Base-by-base conservation (phyloP, 2,329 filamentous ascomycete species). In the Cordyceps tenuipes region DNA sequence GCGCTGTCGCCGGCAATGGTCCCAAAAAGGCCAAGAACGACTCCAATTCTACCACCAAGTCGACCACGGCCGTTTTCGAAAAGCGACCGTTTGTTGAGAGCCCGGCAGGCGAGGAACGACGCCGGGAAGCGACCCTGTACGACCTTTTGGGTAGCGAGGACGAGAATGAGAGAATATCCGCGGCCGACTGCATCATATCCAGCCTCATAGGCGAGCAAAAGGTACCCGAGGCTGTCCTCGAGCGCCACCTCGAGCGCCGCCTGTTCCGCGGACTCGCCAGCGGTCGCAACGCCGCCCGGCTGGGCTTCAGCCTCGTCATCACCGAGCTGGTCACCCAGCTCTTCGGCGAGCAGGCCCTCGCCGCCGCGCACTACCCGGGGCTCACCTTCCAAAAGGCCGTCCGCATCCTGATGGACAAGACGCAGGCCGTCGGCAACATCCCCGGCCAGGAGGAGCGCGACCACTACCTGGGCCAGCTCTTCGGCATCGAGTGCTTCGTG, bases 221-320 rank as follows among this genome's bases (percentile, higher is more conserved):
- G 36, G 80, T 79, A 3, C 64, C 77, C 3, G 82, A 86, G 68
- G 66, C 74, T 1, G 79, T 82, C 2, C 74, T 87, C 15, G 71
- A 79, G 65, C 76, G 82, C 61, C 84, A 87, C 66, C 74, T 87
- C 34, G 82, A 84, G 64, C 82, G 83, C 69, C 82, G 88, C 29
- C 78, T 99, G 43, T 90, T 97, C 71, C 85, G 90, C 59, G 94
- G 94, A 46, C 84, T 97, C 19, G 91, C 92, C 63, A 97, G 91
- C 71, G 88, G 91, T 59, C 86, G 91, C 61, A 96, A 96, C 75
- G 90, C 90, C 13, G 91, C 93, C 19, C 83, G 94, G 29, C 77
- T 94, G 55, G 94, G 94, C 3, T 97, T 96, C 71, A 96, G 91
- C 58, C 80, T 97, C 59, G 93, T 93, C 0, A 76, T 97, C 65